Percentiles rank a stretch among this genome's conserved stretches.
Conservation (phyloP, 2,329 filamentous ascomycete genomes). For the Pyrenophora seminiperda region DNA sequence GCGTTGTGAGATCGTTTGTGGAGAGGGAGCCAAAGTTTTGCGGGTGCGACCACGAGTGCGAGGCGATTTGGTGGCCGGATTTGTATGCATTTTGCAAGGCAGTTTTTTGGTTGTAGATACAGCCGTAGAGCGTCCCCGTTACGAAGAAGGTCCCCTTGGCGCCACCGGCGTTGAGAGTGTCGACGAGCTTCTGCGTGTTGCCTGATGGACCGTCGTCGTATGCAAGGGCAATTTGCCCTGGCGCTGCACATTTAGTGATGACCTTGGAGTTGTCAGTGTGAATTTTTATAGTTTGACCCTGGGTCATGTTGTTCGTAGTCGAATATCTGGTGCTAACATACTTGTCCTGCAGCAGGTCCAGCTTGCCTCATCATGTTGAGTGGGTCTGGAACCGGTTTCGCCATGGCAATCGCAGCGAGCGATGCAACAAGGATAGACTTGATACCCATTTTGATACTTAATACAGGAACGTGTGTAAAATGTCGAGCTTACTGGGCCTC, state of each 20-base stretch:
- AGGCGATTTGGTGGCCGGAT: slow-evolving; percentile 45
- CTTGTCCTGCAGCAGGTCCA: slow-evolving; percentile 35
- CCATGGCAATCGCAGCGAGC: slow-evolving; percentile 25
- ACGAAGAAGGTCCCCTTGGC: slow-evolving; percentile 47
- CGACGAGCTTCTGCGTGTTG: slow-evolving; percentile 42
- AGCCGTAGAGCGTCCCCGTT: slow-evolving; percentile 39
- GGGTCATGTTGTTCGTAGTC: background rate
- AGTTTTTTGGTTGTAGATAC: slow-evolving; percentile 42
- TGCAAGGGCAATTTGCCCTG: slow-evolving; percentile 40
- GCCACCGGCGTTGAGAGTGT: slow-evolving; percentile 38
- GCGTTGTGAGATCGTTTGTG: slow-evolving; percentile 32
- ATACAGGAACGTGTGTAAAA: background rate
- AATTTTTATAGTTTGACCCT: background rate
- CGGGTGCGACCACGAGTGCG: slow-evolving; percentile 44
- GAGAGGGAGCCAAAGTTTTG: slow-evolving; percentile 42
- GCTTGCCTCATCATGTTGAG: slow-evolving; percentile 35
- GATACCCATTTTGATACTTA: slow-evolving; percentile 32
- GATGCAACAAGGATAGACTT: slow-evolving; percentile 29
- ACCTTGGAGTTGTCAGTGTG: slow-evolving; percentile 15
- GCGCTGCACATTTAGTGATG: slow-evolving; percentile 37
- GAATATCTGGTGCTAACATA: background rate
- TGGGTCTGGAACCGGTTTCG: slow-evolving; percentile 33
- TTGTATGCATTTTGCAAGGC: slow-evolving; percentile 42
- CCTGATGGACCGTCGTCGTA: slow-evolving; percentile 47
- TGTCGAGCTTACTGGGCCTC: background rate